Evolutionary conservation across 768 basidiomycete genomes (phyloP), one percentile per base, ranked within the genome.

Genomic region (Suillus cothurnatus): DNA sequence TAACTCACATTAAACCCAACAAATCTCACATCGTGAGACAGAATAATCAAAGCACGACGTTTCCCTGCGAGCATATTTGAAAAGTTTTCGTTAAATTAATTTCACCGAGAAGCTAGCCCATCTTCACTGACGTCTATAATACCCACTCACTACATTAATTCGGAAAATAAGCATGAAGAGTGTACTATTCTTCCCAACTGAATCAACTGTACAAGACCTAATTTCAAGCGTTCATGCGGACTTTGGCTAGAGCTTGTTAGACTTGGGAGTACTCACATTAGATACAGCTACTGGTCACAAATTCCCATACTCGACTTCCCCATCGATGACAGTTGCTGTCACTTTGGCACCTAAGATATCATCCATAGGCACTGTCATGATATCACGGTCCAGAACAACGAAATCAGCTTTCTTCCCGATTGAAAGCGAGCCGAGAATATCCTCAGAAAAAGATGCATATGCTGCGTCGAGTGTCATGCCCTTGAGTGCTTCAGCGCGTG

Each of bases 391-490:
- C 61, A 96, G 82, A 3, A 97, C 79, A 47, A 95, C 92, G 68
- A 92, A 94, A 75, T 98, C 96, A 3, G 95, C 95, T 68, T 88
- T 86, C 75, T 94, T 95, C 4, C 95, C 94, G 0, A 83, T 78
- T 1, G 78, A 79, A 39, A 99, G 83, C 0, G 90, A 92, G 1
- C 96, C 96, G 1, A 89, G 78, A 7, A 80, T 79, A 21, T 85
- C 74, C 72, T 95, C 93, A 2, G 87, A 79, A 71, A 96, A 95
- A 0, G 91, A 86, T 0, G 95, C 95, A 69, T 93, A 95, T 1
- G 96, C 95, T 0, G 94, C 88, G 68, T 94, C 93, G 36, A 91
- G 79, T 0, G 95, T 97, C 91, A 96, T 94, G 14, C 96, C 92
- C 74, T 90, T 92, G 34, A 99, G 80, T 0, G 96, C 92, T 74